Base-by-base conservation (phyloP, 352 stramenopile species). In the Aphanomyces invadans region DNA sequence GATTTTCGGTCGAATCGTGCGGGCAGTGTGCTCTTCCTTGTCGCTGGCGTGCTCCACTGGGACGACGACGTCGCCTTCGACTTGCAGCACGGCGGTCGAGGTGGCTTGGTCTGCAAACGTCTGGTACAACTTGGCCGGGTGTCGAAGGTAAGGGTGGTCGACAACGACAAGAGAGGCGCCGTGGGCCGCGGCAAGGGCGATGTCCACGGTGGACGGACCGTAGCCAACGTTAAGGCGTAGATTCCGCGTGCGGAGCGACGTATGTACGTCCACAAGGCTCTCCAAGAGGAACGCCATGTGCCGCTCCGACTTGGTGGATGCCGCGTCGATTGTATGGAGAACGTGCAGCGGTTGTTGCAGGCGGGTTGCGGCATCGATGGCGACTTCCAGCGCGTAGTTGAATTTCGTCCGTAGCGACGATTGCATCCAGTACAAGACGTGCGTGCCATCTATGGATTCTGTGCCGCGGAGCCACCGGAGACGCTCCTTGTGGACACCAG, bases 1-100 rank as follows among this genome's bases (percentile, higher is more conserved):
- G 73, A 99, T 98, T 76, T 97, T 98, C 2, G 89, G 85, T 62
- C 97, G 90, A 59, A 99, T 94, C n/a, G 97, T 99, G n/a, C 96
- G 81, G 12, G 97, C 97, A 28, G 95, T 95, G 56, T 97, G 97
- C 82, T 99, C 95, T 72, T 97, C 83, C 76, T 99, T 99, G 52
- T 81, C 67, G 15, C 78, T 92, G 9, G 87, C 93, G 31, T 85
- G 76, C 75, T 95, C 98, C 17, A 89, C 87, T 19, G 97, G 97
- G 39, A 99, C 95, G 26, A 99, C 87, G 32, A 99, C 98, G 70
- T 99, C 96, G 1, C 96, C 90, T 76, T 99, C 97, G 21, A 99
- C 89, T 65, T 98, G 88, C 67, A 96, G 86, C 55, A 99, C 59
- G 49, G 49, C 21, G 19, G 78, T 77, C 23, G 83, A 68, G 11